Evolutionary conservation across 495 filamentous ascomycete species (phyloP), one percentile per base, ranked within the genome.

Genomic region (Sabuloglossum arenarium): DNA sequence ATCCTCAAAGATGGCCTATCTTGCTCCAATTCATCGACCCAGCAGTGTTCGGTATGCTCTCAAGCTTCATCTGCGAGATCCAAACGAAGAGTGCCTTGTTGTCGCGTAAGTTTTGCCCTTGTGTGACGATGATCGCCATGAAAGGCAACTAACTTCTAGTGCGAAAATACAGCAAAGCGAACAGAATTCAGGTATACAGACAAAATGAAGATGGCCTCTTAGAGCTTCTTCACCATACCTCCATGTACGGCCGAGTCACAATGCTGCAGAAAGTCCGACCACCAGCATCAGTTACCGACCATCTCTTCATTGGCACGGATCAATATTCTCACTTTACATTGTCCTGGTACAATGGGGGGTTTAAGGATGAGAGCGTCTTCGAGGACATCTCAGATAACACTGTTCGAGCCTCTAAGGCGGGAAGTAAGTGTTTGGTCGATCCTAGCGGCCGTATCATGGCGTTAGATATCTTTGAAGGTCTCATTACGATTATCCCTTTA

Each of bases 301-400:
- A 97, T 61, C 78, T 99, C 60, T 94, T 99, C 65, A 75, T 99
- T 59, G 90, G 86, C 31, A 96, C 91, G 11, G 83, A 94, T 63
- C 80, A 85, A 55, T 85, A 82, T 61, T 80, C 83, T 57, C 96
- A 94, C 68, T 94, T 95, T 64, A 91, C 86, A 6, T 67, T 94
- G 16, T 78, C 73, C 0, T 99, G 91, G 91, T 81, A 95, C 67
- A 58, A 71, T 12, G 62, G 75, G 9, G 73, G 75, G 58, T 68
- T 94, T 0, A 75, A 76, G 29, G 93, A 86, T 16, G 73, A 84
- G 39, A 77, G 84, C 56, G 74, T 68, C 27, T 85, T 79, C 60
- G 76, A 80, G 53, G 85, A 94, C 61, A 70, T 82, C 8, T 74
- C 82, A 8, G 88, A 94, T 64, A 30, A 82, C 60, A 78, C 85